Conservation (phyloP, 768 basidiomycete genomes). For the Mycena vitilis region DNA sequence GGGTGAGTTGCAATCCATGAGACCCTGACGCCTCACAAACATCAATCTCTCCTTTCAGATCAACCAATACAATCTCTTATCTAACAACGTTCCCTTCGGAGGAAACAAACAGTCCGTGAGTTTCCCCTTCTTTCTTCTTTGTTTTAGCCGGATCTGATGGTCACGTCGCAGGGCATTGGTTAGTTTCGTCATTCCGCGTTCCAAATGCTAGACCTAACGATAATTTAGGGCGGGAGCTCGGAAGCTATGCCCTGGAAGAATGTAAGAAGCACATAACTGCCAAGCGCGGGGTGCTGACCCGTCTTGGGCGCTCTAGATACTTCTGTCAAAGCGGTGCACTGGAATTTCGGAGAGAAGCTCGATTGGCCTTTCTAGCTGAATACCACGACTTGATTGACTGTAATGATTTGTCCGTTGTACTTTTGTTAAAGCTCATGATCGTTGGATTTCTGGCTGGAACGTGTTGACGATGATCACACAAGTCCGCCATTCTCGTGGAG, state of each 20-base stretch:
- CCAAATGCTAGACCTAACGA: conserved; percentile 5
- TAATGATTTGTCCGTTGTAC: conserved; percentile 15
- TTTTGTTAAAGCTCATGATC: conserved; percentile 12
- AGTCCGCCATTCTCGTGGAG: conserved; percentile 7
- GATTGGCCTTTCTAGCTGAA: conserved; percentile 77
- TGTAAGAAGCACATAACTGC: conserved; percentile 63
- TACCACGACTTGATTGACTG: not conserved
- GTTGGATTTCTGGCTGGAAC: conserved; percentile 22
- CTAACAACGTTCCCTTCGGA: conserved; percentile 94
- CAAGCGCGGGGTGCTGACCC: conserved; percentile 15
- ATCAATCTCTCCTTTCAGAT: conserved; percentile 42
- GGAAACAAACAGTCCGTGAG: conserved; percentile 93
- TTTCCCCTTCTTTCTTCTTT: conserved; percentile 1
- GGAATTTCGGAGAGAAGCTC: conserved; percentile 87
- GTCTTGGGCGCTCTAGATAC: conserved; percentile 66
- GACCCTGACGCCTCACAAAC: not conserved
- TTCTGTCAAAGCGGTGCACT: conserved; percentile 84
- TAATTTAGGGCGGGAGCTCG: conserved; percentile 83
- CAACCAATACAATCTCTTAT: conserved; percentile 87
- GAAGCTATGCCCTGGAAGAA: conserved; percentile 85
- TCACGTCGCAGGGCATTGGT: conserved; percentile 26
- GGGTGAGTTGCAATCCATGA: conserved; percentile 53
- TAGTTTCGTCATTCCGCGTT: not conserved
- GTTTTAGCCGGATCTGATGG: conserved; percentile 13
- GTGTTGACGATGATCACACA: conserved; percentile 30